Base-by-base conservation (phyloP, 2,329 filamentous ascomycete genomes). In the Rachicladosporium sp. region DNA sequence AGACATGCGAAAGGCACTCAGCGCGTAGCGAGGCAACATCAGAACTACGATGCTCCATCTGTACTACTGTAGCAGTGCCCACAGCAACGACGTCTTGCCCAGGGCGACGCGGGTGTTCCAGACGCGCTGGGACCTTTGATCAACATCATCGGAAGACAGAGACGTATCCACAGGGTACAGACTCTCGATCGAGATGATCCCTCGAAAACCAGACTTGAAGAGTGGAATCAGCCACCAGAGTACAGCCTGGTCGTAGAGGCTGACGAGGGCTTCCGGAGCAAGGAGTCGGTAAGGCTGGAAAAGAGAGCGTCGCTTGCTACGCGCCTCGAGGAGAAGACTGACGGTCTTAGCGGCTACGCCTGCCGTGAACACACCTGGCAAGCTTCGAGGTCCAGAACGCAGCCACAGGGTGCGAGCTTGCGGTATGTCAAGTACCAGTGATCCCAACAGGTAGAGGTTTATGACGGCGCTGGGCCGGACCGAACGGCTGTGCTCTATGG, bases 161-260 rank as follows among this genome's bases (percentile, higher is more conserved):
- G 32, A 45, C 4, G 15, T 27, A 27, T 51, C 50, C 7, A 54
- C 31, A 29, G 39, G 33, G 31, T 43, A 44, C 12, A 54, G 42
- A 31, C 53, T 48, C 8, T 51, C 44, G 6, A 45, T 34, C 4
- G 37, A 31, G n/a, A 58, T 35, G 8, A 47, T 40, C 13, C 42
- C 39, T 12, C 43, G 49, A 11, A 49, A 57, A 2, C 58, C 57
- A 7, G 40, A 42, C 43, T 50, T 44, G 31, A 61, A 47, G 6
- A 61, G 33, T 4, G 37, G 43, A 42, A 60, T 61, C 8, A 63
- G 37, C 60, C 60, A 63, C 56, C 55, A 62, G 30, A 60, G 50
- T 3, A 56, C 23, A 27, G 41, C 53, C 9, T 53, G 51, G 38
- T 50, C 55, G 33, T 58, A 48, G 8, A 49, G 32, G 21, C 37